Conservation (phyloP, 2,329 filamentous ascomycete genomes). For the Anthostomella pinea region DNA sequence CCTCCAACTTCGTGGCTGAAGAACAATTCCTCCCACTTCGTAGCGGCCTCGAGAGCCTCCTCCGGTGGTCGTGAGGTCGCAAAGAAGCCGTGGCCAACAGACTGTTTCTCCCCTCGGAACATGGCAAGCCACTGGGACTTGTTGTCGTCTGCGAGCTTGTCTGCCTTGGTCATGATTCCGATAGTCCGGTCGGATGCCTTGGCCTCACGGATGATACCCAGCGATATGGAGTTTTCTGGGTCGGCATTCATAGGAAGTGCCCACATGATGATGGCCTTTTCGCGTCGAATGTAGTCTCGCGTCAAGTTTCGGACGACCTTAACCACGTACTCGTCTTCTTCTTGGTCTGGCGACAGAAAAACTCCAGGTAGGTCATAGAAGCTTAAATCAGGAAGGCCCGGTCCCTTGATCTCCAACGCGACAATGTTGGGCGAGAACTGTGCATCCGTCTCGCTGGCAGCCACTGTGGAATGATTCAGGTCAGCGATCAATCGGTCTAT, state of each 20-base stretch:
- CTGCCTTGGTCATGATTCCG: slow-evolving; percentile 83
- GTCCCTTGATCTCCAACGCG: slow-evolving; percentile 70
- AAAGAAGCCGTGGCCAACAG: slow-evolving; percentile 73
- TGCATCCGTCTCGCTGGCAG: slow-evolving; percentile 47
- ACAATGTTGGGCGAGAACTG: slow-evolving; percentile 84
- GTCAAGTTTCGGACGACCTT: slow-evolving; percentile 70
- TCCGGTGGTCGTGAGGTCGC: slow-evolving; percentile 66
- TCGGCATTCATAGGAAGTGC: slow-evolving; percentile 77
- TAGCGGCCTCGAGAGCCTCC: slow-evolving; percentile 51
- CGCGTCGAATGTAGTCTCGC: slow-evolving; percentile 64
- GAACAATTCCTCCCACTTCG: slow-evolving; percentile 50
- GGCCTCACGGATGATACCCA: slow-evolving; percentile 58
- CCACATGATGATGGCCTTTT: slow-evolving; percentile 73
- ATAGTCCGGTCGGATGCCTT: slow-evolving; percentile 59
- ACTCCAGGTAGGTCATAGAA: slow-evolving; percentile 87
- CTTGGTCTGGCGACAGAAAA: slow-evolving; percentile 66
- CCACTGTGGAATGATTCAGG: slow-evolving; percentile 18
- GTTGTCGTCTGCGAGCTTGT: slow-evolving; percentile 57
- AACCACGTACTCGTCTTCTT: slow-evolving; percentile 66
- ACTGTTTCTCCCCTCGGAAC: slow-evolving; percentile 59
- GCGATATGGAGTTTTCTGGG: slow-evolving; percentile 70
- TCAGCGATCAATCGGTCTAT: slow-evolving; percentile 2
- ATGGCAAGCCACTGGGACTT: slow-evolving; percentile 60
- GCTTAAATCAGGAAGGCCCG: slow-evolving; percentile 67
- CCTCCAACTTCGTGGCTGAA: slow-evolving; percentile 41